Evolutionary conservation across 2,329 filamentous ascomycete genomes (phyloP), one percentile per base, ranked within the genome.

Genomic region (Penicillium sp.): DNA sequence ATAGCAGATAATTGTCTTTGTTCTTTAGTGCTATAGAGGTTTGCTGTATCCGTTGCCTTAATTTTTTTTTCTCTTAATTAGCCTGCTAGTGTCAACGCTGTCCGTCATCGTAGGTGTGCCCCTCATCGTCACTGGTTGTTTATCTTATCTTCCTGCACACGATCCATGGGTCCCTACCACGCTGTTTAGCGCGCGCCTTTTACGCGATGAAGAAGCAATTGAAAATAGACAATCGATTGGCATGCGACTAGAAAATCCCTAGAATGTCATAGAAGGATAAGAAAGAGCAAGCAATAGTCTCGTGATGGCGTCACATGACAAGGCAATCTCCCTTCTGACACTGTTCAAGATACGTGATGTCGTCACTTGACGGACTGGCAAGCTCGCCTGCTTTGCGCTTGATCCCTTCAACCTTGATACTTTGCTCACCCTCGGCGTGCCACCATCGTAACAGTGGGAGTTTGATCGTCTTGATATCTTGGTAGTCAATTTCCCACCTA

Each of bases 371-470:
- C 1, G 84, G 86, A 45, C 67, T 69, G 2, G 67, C 55, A 55
- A 69, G 54, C 7, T 74, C 70, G 2, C 75, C 74, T 4, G 71
- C 73, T 67, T 83, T 88, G 68, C 89, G 84, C 68, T 90, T 86
- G 20, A 91, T 78, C 0, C 95, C 95, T 20, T 84, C 88, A 8
- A 97, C 83, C 62, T 84, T 90, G 56, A 99, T 82, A 50, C 80
- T 87, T 77, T 98, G 94, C 66, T 92, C 87, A 2, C 94, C 95
- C 57, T 89, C 88, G 0, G 86, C 86, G 77, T 99, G 93, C 93
- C 94, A 97, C 95, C 95, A 99, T 67, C 86, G 86, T 63, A 99
- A 78, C 64, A 85, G 85, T 78, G 97, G 94, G 61, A 92, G 81
- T 66, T 86, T 79, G 5, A 86, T 86, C 0, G 86, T 86, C 62